Evolutionary conservation across 2,329 filamentous ascomycete genomes (phyloP), one percentile per base, ranked within the genome.

Genomic region (Pseudogymnoascus sp.): DNA sequence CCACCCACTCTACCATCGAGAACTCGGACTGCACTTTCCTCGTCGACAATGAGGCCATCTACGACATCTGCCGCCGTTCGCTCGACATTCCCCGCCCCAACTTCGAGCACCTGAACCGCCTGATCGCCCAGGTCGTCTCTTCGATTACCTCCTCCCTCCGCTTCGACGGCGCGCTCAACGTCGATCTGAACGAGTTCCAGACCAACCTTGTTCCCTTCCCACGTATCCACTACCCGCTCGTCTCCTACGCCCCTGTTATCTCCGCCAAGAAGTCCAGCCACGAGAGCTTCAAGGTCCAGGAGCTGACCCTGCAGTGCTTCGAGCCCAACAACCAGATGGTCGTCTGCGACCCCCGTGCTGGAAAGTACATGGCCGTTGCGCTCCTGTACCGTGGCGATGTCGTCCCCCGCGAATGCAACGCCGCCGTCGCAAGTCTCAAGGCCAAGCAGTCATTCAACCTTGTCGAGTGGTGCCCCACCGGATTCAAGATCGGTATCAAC

Each of bases 251-350:
- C 1, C 85, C 85, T 2, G 84, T 88, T 62, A 79, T 87, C 64
- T 84, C 82, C 31, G 80, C 79, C 63, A 79, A 81, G 72, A 84
- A 82, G 77, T 84, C 83, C 73, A 81, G 80, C 34, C 85, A 88
- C 71, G 85, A 88, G 74, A 86, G 83, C 74, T 87, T 87, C 79
- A 85, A 84, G 76, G 82, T 86, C 59, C 79, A 80, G 66, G 85
- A 88, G 66, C 76, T 88, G 68, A 88, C 85, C 66, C 81, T 85
- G 71, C 84, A 87, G 73, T 85, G 83, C 74, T 87, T 87, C 69
- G 85, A 88, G 72, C 84, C 84, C 25, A 84, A 84, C 76, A 87
- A 87, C 77, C 85, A 88, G 75, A 88, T 88, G 85, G 85, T 88
- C 61, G 84, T 86, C 67, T 88, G 85, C 69, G 84, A 88, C 69